These are phyloP conservation scores for Parietaria judaica DNA, from an alignment of 306 rosid species.

Conservation along the genomic window DNA sequence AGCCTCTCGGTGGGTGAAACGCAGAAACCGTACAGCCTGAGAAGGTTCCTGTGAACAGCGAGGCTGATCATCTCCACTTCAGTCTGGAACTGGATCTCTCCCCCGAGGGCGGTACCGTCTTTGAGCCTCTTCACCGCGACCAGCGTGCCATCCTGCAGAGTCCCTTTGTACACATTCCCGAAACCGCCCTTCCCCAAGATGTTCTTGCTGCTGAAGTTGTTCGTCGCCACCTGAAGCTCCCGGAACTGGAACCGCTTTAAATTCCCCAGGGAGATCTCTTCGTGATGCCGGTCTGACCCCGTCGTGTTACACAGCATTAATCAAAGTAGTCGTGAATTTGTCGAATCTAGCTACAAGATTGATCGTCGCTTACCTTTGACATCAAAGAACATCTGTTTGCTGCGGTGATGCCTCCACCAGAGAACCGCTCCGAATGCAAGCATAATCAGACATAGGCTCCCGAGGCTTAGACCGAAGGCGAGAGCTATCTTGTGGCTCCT, in stretches of 20 bases:
- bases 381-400: constrained; percentile 67
- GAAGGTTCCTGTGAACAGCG: constrained; percentile 88
- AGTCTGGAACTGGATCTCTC: constrained; percentile 91
- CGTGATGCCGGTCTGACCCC: constrained; percentile 58
- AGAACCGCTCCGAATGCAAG: constrained; percentile 65
- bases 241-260: constrained; percentile 75
- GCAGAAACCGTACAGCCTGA: constrained; percentile 73
- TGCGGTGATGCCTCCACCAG: constrained; percentile 77
- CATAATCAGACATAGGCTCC: constrained; percentile 70
- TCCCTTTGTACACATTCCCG: constrained; percentile 90
- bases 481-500: constrained; percentile 70
- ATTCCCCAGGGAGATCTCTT: constrained; percentile 83
- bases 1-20: constrained; percentile 73
- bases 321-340: neutral
- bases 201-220: constrained; percentile 81
- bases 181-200: constrained; percentile 89
- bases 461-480: constrained; percentile 77
- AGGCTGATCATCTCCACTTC: constrained; percentile 97
- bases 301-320: constrained; percentile 7
- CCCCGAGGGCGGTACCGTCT: constrained; percentile 70
- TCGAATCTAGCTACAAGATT: neutral
- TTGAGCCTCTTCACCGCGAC: constrained; percentile 92
- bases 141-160: constrained; percentile 63
- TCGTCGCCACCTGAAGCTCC: constrained; percentile 81
- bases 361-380: constrained; percentile 52